These are phyloP conservation scores for Tremella yokohamensis DNA, from an alignment of 768 basidiomycete genomes.

Conservation along the genomic window DNA sequence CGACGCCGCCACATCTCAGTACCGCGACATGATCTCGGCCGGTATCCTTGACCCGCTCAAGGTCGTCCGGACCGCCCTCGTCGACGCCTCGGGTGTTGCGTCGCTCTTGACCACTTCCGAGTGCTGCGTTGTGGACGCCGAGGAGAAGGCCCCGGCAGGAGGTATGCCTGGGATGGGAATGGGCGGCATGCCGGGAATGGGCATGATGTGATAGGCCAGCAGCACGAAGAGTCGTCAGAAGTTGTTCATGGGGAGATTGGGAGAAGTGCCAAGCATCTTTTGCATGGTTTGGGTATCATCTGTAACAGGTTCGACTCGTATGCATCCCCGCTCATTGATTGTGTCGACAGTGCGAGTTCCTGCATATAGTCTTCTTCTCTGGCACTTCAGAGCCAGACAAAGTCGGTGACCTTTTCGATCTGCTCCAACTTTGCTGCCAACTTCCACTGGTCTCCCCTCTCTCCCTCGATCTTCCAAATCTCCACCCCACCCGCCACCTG, in stretches of 20 bases:
- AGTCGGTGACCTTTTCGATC: constrained; percentile 33
- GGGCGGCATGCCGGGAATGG: constrained; percentile 58
- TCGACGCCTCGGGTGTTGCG: constrained; percentile 90
- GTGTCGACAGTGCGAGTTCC: too few relatives aligned
- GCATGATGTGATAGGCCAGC: constrained; percentile 27
- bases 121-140: constrained; percentile 79
- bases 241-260: neutral
- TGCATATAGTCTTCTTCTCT: neutral
- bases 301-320: neutral
- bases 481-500: constrained; percentile 46
- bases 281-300: constrained; percentile 2
- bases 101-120: constrained; percentile 89
- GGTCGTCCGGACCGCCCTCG: constrained; percentile 87
- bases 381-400: constrained; percentile 26
- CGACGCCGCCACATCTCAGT: constrained; percentile 86
- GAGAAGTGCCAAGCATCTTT: constrained; percentile 1
- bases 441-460: constrained; percentile 41
- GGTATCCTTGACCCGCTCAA: constrained; percentile 96
- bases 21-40: constrained; percentile 86
- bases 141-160: constrained; percentile 69
- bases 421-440: constrained; percentile 42
- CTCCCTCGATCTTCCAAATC: constrained; percentile 37
- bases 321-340: constrained; percentile 1
- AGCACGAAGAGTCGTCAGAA: neutral
- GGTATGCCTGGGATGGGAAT: constrained; percentile 57